Base-by-base conservation (phyloP, 768 basidiomycete genomes). In the Candolleomyces aberdarensis region DNA sequence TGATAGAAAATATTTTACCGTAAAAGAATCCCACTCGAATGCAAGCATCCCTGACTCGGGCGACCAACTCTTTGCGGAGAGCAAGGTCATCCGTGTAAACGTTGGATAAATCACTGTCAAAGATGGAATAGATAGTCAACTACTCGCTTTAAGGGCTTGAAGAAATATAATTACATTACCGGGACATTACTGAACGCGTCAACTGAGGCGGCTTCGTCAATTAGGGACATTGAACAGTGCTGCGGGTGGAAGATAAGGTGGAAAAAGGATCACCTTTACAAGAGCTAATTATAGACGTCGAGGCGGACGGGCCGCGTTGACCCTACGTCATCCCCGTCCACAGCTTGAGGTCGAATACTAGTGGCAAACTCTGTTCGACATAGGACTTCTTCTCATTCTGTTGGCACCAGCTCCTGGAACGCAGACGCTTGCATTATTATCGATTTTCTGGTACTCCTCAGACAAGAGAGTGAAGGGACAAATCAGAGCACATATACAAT, bases 21-120 rank as follows among this genome's bases (percentile, higher is more conserved):
- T 94, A 95, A 71, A 95, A 91, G 70, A 96, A 94, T 1, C 93
- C 93, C 6, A 91, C 91, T 56, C 84, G 80, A 58, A 91, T 85
- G 64, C 91, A 93, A 0, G 93, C 92, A 64, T 89, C 80, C 57
- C 88, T 79, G 47, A 95, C 81, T 63, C 84, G 72, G 22, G 74
- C 67, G 0, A 85, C 90, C 1, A 94, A 71, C 1, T 69, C 72
- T 56, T 70, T 67, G 46, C 83, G 79, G 22, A 74, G 70, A 1
- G 32, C 61, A 0, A 77, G 66, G 57, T 85, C 79, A 2, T 71
- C 63, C 51, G 69, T 77, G 13, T 66, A 60, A 20, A 83, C 72
- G 59, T 74, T 64, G 26, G 72, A 66, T 31, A 87, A 67, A 66
- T 87, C 82, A 53, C 83, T 84, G 66, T 17, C 39, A 39, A 55